Base-by-base conservation (phyloP, 352 stramenopile genomes). In the Albugo laibachii region DNA sequence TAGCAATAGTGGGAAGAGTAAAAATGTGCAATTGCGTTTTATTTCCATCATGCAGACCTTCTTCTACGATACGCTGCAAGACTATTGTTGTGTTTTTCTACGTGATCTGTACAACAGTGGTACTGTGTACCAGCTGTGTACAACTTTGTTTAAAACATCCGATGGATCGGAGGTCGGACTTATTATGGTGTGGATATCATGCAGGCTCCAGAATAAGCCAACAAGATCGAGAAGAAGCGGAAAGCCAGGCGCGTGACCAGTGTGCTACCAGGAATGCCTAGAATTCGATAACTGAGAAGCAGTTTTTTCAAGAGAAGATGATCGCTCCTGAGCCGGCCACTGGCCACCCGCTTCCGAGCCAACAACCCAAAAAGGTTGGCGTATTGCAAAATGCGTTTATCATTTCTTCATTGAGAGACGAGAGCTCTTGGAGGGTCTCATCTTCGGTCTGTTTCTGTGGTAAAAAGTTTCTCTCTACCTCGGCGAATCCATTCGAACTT, bases 351-450 rank as follows among this genome's bases (percentile, higher is more conserved):
- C n/a, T n/a, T n/a, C n/a, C n/a, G n/a, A n/a, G n/a, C n/a, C n/a
- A n/a, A n/a, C n/a, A n/a, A n/a, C n/a, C n/a, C n/a, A n/a, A n/a
- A n/a, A n/a, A n/a, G n/a, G n/a, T n/a, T n/a, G n/a, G n/a, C 50
- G 52, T 92, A 92, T 56, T 92, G 77, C 8, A 92, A 63, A 61
- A 92, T 87, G 36, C 79, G 71, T 59, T 89, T 92, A 61, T 92
- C 76, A 74, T 43, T 81, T 86, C 54, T 92, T 76, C 72, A 89
- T 92, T 24, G 79, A 85, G 39, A 92, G 55, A 24, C 77, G 73
- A n/a, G 49, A 92, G 53, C 45, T 87, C 75, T 49, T 87, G 87
- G 45, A 92, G 56, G 21, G 75, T 92, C 48, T 88, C 75, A 39
- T 92, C 78, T 49, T 92, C 78, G 5, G 73, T 72, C 52, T 92